Base-by-base conservation (phyloP, 2,329 filamentous ascomycete genomes). In the Colletotrichum cereale region DNA sequence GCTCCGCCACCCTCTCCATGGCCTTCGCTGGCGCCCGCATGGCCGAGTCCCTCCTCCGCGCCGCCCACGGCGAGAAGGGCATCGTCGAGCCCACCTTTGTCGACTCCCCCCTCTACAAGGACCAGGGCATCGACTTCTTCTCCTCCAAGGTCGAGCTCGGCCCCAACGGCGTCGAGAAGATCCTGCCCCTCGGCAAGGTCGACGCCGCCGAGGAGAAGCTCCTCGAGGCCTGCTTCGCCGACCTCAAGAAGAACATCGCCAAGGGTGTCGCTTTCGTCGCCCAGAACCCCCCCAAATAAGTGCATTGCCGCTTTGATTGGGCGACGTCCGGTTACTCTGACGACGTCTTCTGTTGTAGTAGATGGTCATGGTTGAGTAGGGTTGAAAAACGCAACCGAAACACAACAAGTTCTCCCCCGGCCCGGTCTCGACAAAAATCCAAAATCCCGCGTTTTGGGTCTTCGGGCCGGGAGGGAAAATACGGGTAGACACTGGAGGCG, bases 1-100 rank as follows among this genome's bases (percentile, higher is more conserved):
- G 96, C 79, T 98, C 95, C 77, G 96, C 96, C 82, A 98, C 96
- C 75, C 93, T 98, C 78, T 98, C 95, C 87, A 99, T 99, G 96
- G 96, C 96, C 80, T 96, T 97, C 90, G 96, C 96, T 77, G 96
- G 96, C 83, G 89, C 89, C 81, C 89, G 90, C 84, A 88, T 91
- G 85, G 94, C 96, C 78, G 95, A 98, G 88, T 94, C 93, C 77
- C 87, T 99, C 79, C 93, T 99, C 86, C 95, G 94, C 85, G 96
- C 96, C 79, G 87, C 93, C 72, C 91, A 97, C 85, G 96, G 96
- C 82, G 91, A 97, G 90, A 96, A 95, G 91, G 94, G 94, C 82
- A 92, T 99, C 79, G 83, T 97, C 76, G 96, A 99, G 92, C 95
- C 95, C 78, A 95, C 96, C 74, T 99, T 97, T 80, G 95, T 99